Base-by-base conservation (phyloP, 1,139 yeast genomes). In the Yamadazyma spencermartinsiae region DNA sequence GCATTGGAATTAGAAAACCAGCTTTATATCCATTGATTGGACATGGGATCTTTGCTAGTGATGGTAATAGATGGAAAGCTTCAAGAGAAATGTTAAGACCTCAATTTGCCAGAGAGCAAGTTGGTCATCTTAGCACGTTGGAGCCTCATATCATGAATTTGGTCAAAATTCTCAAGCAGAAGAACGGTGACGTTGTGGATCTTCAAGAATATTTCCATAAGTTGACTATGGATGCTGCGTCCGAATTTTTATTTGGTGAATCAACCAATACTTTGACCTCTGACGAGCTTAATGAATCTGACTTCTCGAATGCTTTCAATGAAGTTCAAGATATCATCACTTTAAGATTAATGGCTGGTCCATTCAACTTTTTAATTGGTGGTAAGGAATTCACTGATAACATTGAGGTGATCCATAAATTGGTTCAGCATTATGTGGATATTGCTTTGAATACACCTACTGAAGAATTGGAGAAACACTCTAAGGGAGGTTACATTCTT, bases 61-160 rank as follows among this genome's bases (percentile, higher is more conserved):
- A 75, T 40, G 80, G 79, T 12, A 70, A 62, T 17, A 78, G 76
- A 7, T 79, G 84, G 84, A 73, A 75, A 48, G 74, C 72, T 46
- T 71, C 80, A 13, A 60, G 84, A 36, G 72, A 75, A 14, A 60
- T 78, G 73, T 65, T 79, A 51, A 63, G 82, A 38, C 83, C 84
- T 0, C 82, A 77, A 54, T 79, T 79, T 55, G 65, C 74, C 18
- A 63, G 79, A 39, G 80, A 76, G 45, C 81, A 76, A 50, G 68
- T 78, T 27, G 63, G 75, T 16, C 80, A 75, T 45, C 66, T 76
- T 21, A 61, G 61, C 37, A 44, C 66, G 15, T 61, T 77, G 48
- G 79, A 75, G 47, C 68, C 65, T 5, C 80, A 76, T 45, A 48
- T 74, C 11, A 69, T 68, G 46, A 53, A 54, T 4, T 56, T 76